Evolutionary conservation across 1,284 basidiomycete genomes (phyloP).

Genomic region (Microbotryum silenes-acaulis): DNA sequence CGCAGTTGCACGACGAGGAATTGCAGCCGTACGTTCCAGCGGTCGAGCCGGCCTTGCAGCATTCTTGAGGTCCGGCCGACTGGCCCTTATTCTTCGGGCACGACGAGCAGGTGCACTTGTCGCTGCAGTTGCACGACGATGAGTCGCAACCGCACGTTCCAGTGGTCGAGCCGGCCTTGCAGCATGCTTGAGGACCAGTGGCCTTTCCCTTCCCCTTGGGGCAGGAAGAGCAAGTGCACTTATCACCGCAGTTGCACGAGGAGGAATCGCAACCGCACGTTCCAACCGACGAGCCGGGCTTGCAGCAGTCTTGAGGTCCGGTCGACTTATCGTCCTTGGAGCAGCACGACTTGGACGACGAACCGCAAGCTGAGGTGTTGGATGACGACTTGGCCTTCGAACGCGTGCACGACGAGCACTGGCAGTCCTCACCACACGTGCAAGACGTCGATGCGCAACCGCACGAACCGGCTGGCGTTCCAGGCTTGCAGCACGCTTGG

Average conservation of each 20-base stretch:
- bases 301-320: no score
- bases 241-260: conserved; percentile 3
- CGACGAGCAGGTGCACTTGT: background rate
- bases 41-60: background rate
- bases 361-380: no score
- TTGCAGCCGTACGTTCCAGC: background rate
- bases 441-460: background rate
- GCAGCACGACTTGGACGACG: no score
- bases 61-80: background rate
- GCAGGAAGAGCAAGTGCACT: background rate
- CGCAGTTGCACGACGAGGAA: background rate
- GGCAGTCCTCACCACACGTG: background rate
- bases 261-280: conserved; percentile 5
- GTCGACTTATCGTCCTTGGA: no score
- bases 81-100: background rate
- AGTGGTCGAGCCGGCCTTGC: background rate
- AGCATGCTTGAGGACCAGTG: background rate
- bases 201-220: no score
- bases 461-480: background rate
- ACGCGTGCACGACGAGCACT: background rate
- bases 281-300: background rate
- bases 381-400: conserved; percentile 9
- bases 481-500: conserved; percentile 1
- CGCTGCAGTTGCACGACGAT: background rate
- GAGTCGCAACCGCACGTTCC: background rate